Percentiles rank a stretch among this genome's conserved stretches.
Evolutionary conservation across 2,329 filamentous ascomycete species (phyloP).

Genomic region (Diaporthe caulivora): DNA sequence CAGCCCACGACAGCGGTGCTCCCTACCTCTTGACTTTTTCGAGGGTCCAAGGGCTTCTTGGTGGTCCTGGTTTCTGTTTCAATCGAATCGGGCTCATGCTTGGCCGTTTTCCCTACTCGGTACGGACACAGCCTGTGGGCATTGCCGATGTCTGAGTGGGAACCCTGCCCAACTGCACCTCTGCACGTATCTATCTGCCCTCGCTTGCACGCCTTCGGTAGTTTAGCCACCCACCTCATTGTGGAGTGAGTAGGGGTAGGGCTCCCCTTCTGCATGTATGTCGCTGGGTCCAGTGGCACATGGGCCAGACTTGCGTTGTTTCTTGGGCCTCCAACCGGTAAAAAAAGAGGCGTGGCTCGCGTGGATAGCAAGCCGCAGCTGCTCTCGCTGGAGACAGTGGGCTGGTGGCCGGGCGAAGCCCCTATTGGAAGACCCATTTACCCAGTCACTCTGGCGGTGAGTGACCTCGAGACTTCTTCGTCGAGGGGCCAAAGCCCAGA

Average conservation of each 20-base stretch:
- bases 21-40: conserved; percentile 23
- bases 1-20: conserved; percentile 18
- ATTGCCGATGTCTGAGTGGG: background rate
- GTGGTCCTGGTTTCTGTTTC: conserved; percentile 17
- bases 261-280: conserved; percentile 24
- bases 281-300: conserved; percentile 25
- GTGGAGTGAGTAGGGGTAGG: conserved; percentile 16
- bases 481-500: conserved; percentile 27
- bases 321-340: background rate
- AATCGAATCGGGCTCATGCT: conserved; percentile 34
- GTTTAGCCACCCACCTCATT: conserved; percentile 24
- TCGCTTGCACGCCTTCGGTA: background rate
- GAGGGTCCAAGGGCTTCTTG: conserved; percentile 2
- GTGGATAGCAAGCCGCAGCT: conserved; percentile 20
- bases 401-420: conserved; percentile 5
- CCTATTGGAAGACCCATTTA: conserved; percentile 4
- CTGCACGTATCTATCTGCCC: background rate
- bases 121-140: background rate
- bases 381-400: conserved; percentile 9
- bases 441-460: conserved; percentile 34
- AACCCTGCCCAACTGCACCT: conserved; percentile 19
- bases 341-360: background rate
- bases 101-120: conserved; percentile 8
- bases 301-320: conserved; percentile 30
- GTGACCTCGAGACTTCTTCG: conserved; percentile 29